Evolutionary conservation across 2,329 filamentous ascomycete genomes (phyloP), one percentile per base, ranked within the genome.

Genomic region (Harringtonia lauricola): DNA sequence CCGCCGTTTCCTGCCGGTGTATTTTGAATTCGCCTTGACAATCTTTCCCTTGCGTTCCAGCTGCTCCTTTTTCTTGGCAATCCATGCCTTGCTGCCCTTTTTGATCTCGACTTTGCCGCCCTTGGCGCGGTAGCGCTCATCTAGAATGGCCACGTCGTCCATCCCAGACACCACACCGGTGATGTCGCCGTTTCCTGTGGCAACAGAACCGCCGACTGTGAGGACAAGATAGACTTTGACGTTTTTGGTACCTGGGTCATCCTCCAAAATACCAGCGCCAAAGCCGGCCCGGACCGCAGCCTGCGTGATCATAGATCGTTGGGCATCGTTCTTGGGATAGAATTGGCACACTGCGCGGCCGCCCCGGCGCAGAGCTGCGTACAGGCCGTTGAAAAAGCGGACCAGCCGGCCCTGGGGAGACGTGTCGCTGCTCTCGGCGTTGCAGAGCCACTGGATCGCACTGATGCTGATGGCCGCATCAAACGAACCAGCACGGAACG

Each of bases 371-470:
- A 98, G 65, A 47, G 80, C 81, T 0, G 87, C 84, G 63, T 96
- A 98, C 2, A 98, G 65, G 0, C 88, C 87, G 55, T 94, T 87
- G 62, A 98, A 98, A 59, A 98, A 98, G 36, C 90, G 72, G 5
- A 77, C 74, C 22, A 98, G 64, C 7, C 92, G 70, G 0, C 84
- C 86, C 24, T 83, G 76, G 1, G 88, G 84, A 1, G 76, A 85
- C 0, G 92, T 89, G 40, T 94, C 87, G 57, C 79, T 86, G 47
- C 76, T 85, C 62, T 96, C 92, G 34, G 90, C 92, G 62, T 95
- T 96, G 63, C 92, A 98, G 26, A 98, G 72, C 92, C 92, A 98
- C 63, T 98, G 92, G n/a, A 98, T 84, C 1, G 92, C 92, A 53
- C 80, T 87, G 59, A 98, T 96, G 57, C 81, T 88, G 54, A 98